Evolutionary conservation across 306 rosid species (phyloP), one percentile per base, ranked within the genome.

Genomic region (Trichosanthes truncata): DNA sequence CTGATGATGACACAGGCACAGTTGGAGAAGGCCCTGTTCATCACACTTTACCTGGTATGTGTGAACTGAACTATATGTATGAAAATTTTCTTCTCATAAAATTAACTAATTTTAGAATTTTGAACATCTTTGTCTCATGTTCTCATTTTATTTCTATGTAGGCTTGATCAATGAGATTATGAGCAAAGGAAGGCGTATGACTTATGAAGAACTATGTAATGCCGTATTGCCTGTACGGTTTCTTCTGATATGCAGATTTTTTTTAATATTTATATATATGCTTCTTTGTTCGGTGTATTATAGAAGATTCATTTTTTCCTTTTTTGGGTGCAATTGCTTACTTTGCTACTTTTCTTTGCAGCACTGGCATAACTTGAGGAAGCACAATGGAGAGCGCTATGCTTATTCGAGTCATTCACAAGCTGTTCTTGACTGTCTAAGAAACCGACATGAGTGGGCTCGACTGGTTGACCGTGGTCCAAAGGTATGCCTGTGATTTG

Each of bases 291-390:
- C 46, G 26, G 26, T 48, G 2, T 25, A 48, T 26, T 15, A 48
- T 48, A 3, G 43, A 74, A 17, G 17, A 49, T 17, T 51, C 2
- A 12, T 48, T 74, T 49, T n/a, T 21, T 21, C 9, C 7, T 72
- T 48, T 49, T 10, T 20, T 69, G 0, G 29, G 62, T 74, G 78
- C 23, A 49, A 20, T 76, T 74, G 59, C 82, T 81, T 73, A 78
- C 78, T 31, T 79, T 49, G 62, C 49, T 52, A 52, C 84, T 83
- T 78, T 65, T 68, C 48, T 82, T 84, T 62, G 78, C 92, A 95
- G 98, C 98, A 95, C 82, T 95, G 98, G 98, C 89, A 87, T 80
- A 92, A 88, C 87, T 87, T 95, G 85, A 95, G 98, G 87, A 95
- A 95, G 90, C 98, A 92, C 81, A 95, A 95, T 41, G 98, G 97